Evolutionary conservation across 495 filamentous ascomycete genomes (phyloP).

Genomic region (Penicillium ucsense): DNA sequence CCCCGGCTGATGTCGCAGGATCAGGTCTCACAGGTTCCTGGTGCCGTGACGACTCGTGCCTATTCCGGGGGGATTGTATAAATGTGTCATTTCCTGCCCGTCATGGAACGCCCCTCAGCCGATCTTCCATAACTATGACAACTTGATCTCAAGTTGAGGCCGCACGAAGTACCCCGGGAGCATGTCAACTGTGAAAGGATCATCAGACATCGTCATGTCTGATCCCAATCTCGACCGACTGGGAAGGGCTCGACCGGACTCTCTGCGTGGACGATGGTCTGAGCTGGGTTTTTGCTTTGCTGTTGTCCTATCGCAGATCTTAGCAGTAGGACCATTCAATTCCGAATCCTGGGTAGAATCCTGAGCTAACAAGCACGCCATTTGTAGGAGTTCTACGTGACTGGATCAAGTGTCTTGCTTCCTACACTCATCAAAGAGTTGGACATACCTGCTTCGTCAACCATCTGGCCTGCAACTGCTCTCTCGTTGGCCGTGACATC

Average conservation of each 20-base stretch:
- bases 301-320: conserved; percentile 61
- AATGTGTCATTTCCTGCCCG: no score
- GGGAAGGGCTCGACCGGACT: conserved; percentile 58
- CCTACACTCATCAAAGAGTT: conserved; percentile 56
- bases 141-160: no score
- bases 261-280: conserved; percentile 48
- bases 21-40: no score
- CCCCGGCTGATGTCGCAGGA: no score
- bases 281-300: conserved; percentile 67
- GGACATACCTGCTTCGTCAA: conserved; percentile 50
- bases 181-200: not conserved
- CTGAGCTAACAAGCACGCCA: not conserved
- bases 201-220: conserved; percentile 1
- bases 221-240: conserved; percentile 46
- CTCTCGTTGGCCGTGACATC: conserved; percentile 65
- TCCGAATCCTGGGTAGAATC: not conserved
- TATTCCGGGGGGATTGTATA: no score
- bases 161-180: no score
- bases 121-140: no score
- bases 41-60: no score
- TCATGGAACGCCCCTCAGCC: no score
- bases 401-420: conserved; percentile 75
- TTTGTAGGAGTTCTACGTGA: conserved; percentile 68
- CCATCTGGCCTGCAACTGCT: conserved; percentile 73
- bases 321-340: conserved; percentile 39